Evolutionary conservation across 352 stramenopile genomes (phyloP), one percentile per base, ranked within the genome.

Genomic region (Pythium coloratum): DNA sequence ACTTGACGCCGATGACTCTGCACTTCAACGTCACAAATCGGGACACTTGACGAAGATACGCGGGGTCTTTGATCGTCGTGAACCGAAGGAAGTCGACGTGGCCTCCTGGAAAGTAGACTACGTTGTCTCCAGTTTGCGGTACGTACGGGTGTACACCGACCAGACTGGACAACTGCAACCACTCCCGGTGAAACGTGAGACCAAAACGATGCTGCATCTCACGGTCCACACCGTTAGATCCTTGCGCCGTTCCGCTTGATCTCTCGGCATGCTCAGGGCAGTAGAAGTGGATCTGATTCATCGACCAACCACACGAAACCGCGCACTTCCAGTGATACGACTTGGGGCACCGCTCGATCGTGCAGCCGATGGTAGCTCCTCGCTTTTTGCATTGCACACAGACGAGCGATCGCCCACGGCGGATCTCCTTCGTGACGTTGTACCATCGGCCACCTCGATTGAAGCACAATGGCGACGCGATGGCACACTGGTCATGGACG

Each of bases 261-360:
- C 30, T 59, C 62, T 55, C 61, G 66, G 80, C 72, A 44, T 94
- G 86, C 0, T 78, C 75, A 18, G 84, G 82, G 34, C 88, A 96
- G 44, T 90, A 94, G 62, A 96, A 94, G 30, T 94, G 82, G 53
- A 94, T 89, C 63, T 91, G 81, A 55, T 90, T 83, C 30, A 91
- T 71, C 2, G 78, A 82, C 82, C 82, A 94, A 2, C 86, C 86
- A 12, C 74, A 83, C 18, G 66, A 71, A 33, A 94, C 82, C 24
- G 86, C 86, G 68, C 86, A 94, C 57, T 89, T 91, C 86, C 86
- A 94, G 56, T 94, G 86, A 57, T 92, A 94, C 30, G 84, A 93
- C 57, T 78, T 88, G 16, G 73, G 76, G 64, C 85, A 94, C 44
- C 76, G 66, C 54, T 71, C 55, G 18, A 92, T 54, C 1, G 81